Conservation (phyloP, 352 stramenopile genomes). For the Globisporangium nunn region DNA sequence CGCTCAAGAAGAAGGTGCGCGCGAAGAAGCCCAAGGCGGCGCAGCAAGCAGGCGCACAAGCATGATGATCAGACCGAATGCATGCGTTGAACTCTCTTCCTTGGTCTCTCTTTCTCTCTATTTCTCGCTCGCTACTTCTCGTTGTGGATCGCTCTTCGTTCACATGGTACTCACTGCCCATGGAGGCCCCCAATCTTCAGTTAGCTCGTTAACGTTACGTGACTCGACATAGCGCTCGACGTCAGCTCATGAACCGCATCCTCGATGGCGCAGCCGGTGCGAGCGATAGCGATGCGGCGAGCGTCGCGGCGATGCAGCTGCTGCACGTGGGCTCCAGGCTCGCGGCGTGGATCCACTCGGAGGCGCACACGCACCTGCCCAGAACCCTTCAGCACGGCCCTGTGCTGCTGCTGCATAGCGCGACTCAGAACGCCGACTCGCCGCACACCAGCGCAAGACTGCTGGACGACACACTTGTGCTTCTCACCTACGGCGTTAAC, state of each 20-base stretch:
- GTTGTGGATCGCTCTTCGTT: no score
- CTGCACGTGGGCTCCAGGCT: constrained; percentile 17
- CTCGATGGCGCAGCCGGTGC: neutral
- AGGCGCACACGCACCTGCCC: constrained; percentile 20
- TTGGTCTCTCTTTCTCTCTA: no score
- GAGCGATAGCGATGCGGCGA: neutral
- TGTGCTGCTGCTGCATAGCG: constrained; percentile 21
- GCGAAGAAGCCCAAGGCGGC: constrained; percentile 60
- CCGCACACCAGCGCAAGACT: constrained; percentile 26
- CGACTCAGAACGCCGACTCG: constrained; percentile 22
- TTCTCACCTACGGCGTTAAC: constrained; percentile 35
- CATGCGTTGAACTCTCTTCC: no score
- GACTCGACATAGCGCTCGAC: constrained; percentile 7
- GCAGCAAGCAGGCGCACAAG: neutral
- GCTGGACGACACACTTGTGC: constrained; percentile 38
- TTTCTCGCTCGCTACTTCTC: no score
- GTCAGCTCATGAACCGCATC: constrained; percentile 1
- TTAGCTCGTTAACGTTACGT: neutral
- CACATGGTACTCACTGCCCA: no score
- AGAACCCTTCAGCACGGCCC: constrained; percentile 22
- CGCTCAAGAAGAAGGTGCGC: constrained; percentile 71
- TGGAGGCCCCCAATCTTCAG: neutral
- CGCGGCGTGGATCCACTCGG: constrained; percentile 16
- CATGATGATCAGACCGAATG: neutral
- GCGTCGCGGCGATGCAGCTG: constrained; percentile 15